Conservation (phyloP, 2,329 filamentous ascomycete genomes). For the Calonectria pauciramosa region DNA sequence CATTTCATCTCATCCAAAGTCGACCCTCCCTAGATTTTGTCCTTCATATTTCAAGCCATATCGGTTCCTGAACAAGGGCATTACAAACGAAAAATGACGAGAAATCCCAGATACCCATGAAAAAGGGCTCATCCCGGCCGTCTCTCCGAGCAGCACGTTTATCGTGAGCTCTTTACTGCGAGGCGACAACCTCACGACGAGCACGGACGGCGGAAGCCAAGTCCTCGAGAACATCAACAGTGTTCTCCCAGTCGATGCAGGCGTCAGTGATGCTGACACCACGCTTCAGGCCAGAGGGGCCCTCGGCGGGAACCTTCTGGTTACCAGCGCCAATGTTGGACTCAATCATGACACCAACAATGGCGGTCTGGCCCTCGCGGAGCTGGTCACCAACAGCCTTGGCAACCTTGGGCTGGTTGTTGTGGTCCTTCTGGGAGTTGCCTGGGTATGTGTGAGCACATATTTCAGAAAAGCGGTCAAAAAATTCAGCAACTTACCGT, state of each 20-base stretch:
- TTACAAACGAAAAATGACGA: constrained; percentile 27
- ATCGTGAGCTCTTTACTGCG: constrained; percentile 48
- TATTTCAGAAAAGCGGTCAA: constrained; percentile 70
- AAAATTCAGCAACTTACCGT: constrained; percentile 79
- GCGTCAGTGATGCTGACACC: constrained; percentile 96
- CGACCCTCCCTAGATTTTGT: constrained; percentile 40
- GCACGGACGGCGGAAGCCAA: constrained; percentile 86
- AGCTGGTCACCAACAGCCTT: constrained; percentile 87
- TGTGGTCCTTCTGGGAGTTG: constrained; percentile 97
- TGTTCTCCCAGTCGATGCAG: constrained; percentile 94
- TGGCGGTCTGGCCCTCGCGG: constrained; percentile 85
- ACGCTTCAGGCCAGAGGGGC: constrained; percentile 82
- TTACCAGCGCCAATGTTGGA: constrained; percentile 94
- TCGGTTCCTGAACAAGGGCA: constrained; percentile 14
- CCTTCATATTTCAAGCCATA: constrained; percentile 14
- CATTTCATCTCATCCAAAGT: constrained; percentile 36
- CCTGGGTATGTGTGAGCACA: constrained; percentile 64
- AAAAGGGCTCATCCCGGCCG: not conserved
- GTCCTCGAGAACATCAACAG: constrained; percentile 84
- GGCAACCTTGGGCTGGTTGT: constrained; percentile 96
- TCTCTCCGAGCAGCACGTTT: constrained; percentile 40
- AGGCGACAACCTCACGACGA: constrained; percentile 70
- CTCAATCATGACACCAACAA: constrained; percentile 99
- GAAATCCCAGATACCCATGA: constrained; percentile 7
- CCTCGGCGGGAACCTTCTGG: constrained; percentile 90